Base-by-base conservation (phyloP, 2,329 filamentous ascomycete species). In the Truncatella angustata region DNA sequence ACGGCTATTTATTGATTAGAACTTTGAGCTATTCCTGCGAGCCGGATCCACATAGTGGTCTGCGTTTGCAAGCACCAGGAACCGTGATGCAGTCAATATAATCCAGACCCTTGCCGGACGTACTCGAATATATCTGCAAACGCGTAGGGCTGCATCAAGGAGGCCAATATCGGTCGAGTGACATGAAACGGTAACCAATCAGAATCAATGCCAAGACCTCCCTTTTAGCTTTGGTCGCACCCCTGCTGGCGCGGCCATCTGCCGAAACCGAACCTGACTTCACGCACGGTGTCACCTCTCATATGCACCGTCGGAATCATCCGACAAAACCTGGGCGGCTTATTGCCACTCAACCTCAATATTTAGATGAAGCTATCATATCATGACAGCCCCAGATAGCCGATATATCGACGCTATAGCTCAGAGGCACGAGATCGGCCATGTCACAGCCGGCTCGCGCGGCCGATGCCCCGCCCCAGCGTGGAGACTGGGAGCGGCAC, bases 401-500 rank as follows among this genome's bases (percentile, higher is more conserved):
- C n/a, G n/a, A n/a, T n/a, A 21, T 14, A 43, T 43, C 21, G 37
- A 20, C 4, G 21, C 14, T 14, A 24, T 24, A 24, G 40, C 40
- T 28, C n/a, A 14, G 21, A 21, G 40, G 20, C 40, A 24, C 40
- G 40, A 43, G 20, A 14, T 24, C 24, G 40, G 40, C 40, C 40
- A 43, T 43, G 43, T 35, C 43, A 16, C 43, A 32, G 26, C 43
- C 43, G n/a, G 26, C 34, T n/a, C 43, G 43, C 43, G 9, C 43
- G 9, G 26, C 26, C n/a, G 20, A n/a, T 35, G 30, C 26, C 43
- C 26, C 26, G 43, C 43, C 43, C 20, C 30, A 32, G 30, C 26
- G 26, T 28, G 43, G 26, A 12, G 43, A 46, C 26, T 79, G 76
- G 76, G 76, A 78, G 56, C 66, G 71, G 24, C 71, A 74, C 53